These are phyloP conservation scores for Populus hybrid DNA, from an alignment of 441 rosid species.

Conservation along the genomic window DNA sequence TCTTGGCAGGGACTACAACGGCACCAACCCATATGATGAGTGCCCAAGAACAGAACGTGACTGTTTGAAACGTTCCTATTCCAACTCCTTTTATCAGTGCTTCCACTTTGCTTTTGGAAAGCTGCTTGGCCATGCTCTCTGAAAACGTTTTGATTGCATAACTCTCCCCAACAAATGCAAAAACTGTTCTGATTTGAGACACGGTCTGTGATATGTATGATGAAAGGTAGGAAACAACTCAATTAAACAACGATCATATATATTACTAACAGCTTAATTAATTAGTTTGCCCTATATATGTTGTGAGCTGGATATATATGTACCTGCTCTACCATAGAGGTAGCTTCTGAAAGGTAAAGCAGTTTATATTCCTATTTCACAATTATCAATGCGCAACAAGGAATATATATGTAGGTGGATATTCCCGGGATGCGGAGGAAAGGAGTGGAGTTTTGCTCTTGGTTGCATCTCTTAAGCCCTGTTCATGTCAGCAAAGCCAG, in stretches of 20 bases:
- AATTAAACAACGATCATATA: neutral
- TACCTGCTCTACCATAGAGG: conserved; percentile 58
- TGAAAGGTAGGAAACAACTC: neutral
- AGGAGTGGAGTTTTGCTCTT: neutral
- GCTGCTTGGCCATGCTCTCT: conserved; percentile 43
- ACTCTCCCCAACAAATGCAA: conserved; percentile 62
- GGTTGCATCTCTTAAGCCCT: neutral
- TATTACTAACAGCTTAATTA: neutral
- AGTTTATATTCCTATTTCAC: conserved; percentile 13
- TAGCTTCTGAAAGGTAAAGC: conserved; percentile 49
- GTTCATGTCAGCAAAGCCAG: neutral
- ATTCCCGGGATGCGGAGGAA: conserved; percentile 2
- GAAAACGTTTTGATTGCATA: conserved; percentile 42
- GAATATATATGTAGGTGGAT: conserved; percentile 15
- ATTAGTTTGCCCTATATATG: neutral
- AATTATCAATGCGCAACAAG: neutral
- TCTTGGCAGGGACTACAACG: conserved; percentile 33
- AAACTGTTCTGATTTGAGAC: conserved; percentile 62
- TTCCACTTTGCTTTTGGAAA: conserved; percentile 44
- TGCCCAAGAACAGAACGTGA: conserved; percentile 61
- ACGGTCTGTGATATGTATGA: conserved; percentile 32
- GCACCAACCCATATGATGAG: conserved; percentile 63
- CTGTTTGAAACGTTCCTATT: conserved; percentile 58
- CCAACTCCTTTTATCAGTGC: conserved; percentile 68
- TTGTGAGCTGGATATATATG: neutral